These are phyloP conservation scores for Candida sonorensis DNA, from an alignment of 805 yeast genomes.

Conservation along the genomic window DNA sequence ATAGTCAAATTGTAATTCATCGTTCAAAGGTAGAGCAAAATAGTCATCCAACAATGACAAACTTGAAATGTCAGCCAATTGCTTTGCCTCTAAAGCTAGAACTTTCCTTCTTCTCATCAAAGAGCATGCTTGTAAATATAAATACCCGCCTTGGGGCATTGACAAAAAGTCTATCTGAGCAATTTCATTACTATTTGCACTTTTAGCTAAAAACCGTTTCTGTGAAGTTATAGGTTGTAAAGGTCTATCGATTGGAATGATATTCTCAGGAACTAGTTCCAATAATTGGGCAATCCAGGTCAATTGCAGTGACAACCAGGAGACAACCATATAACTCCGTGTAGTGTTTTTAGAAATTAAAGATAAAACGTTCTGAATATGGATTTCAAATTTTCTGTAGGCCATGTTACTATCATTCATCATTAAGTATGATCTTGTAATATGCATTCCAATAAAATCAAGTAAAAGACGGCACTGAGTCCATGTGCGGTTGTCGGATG, in stretches of 20 bases:
- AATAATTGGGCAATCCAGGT: slow-evolving; percentile 59
- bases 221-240: slow-evolving; percentile 25
- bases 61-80: neutral
- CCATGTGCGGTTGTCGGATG: slow-evolving; percentile 29
- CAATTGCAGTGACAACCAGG: slow-evolving; percentile 62
- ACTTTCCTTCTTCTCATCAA: slow-evolving; percentile 22
- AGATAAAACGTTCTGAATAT: slow-evolving; percentile 44
- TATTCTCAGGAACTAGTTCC: slow-evolving; percentile 36
- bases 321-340: slow-evolving; percentile 22
- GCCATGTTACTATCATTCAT: slow-evolving; percentile 53
- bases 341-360: slow-evolving; percentile 27
- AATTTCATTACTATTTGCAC: no score
- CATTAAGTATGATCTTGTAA: slow-evolving; percentile 54
- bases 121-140: slow-evolving; percentile 33
- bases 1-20: slow-evolving; percentile 18
- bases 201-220: slow-evolving; percentile 17
- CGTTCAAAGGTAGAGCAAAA: slow-evolving; percentile 18
- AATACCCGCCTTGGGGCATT: slow-evolving; percentile 38
- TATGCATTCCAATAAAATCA: slow-evolving; percentile 58
- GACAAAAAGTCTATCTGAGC: no score
- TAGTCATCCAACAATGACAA: slow-evolving; percentile 17
- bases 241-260: slow-evolving; percentile 31
- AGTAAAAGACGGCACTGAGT: slow-evolving; percentile 40
- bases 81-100: slow-evolving; percentile 6
- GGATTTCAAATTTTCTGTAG: slow-evolving; percentile 57